Conservation (phyloP, 208 protist genomes). For the Acanthamoeba divionensis region DNA sequence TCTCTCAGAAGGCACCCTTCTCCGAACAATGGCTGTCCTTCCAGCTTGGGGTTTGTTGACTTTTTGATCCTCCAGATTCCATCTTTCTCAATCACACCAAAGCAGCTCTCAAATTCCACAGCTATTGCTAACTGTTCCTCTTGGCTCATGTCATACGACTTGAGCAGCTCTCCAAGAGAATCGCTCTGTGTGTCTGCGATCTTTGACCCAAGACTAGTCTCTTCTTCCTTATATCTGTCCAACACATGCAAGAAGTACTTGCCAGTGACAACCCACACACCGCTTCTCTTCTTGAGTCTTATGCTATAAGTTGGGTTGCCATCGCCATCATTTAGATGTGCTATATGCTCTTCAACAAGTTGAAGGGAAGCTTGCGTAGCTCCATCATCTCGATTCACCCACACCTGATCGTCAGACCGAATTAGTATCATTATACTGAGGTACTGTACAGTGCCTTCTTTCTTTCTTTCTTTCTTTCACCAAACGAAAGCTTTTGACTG, state of each 20-base stretch:
- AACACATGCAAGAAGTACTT: slow-evolving; percentile 4
- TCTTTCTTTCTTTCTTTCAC: no score
- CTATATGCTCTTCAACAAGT: background rate
- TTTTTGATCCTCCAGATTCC: no score
- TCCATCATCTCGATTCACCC: background rate
- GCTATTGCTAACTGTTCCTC: background rate
- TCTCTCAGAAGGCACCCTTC: no score
- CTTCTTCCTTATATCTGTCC: background rate
- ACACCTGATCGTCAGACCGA: background rate
- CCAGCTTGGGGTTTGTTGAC: no score
- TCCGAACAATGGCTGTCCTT: no score
- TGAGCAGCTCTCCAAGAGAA: background rate
- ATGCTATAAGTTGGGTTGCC: background rate
- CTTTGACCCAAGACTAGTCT: background rate
- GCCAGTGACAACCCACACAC: background rate
- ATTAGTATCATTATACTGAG: background rate
- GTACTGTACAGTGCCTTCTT: background rate
- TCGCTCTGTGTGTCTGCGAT: background rate
- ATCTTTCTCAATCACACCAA: background rate
- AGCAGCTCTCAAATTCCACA: background rate
- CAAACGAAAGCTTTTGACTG: no score
- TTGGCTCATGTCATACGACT: background rate
- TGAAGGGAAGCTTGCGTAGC: background rate
- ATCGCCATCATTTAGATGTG: background rate
- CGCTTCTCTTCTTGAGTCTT: background rate